Evolutionary conservation across 805 yeast species (phyloP).

Genomic region (Metschnikowia dekortorum): DNA sequence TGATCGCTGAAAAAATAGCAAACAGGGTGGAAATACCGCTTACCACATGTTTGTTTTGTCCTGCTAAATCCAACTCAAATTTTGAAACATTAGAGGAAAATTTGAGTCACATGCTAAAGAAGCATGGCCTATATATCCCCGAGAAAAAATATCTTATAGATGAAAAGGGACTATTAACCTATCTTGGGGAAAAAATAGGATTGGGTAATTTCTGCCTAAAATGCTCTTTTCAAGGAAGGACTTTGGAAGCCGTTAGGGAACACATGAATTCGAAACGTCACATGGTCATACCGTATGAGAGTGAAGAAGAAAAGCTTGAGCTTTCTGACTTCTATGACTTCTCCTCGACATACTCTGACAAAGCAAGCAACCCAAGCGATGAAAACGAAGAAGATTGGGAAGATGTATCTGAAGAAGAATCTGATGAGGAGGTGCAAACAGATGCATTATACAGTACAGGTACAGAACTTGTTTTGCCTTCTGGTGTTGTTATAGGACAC

Average conservation of each 20-base stretch:
- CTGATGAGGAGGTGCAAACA: slow-evolving; percentile 24
- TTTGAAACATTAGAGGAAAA: slow-evolving; percentile 40
- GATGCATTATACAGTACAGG: slow-evolving; percentile 34
- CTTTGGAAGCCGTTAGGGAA: slow-evolving; percentile 80
- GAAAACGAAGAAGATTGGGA: slow-evolving; percentile 33
- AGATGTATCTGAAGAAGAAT: slow-evolving; percentile 30
- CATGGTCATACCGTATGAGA: slow-evolving; percentile 83
- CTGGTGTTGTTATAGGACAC: slow-evolving; percentile 42
- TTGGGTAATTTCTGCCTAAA: slow-evolving; percentile 79
- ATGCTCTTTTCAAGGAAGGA: slow-evolving; percentile 81
- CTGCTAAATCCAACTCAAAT: slow-evolving; percentile 27
- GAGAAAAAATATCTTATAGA: slow-evolving; percentile 68
- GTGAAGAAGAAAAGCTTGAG: slow-evolving; percentile 69
- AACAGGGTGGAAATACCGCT: slow-evolving; percentile 46
- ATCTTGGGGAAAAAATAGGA: slow-evolving; percentile 76
- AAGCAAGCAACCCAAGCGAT: slow-evolving; percentile 1
- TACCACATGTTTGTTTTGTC: slow-evolving; percentile 50
- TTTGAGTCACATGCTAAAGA: slow-evolving; percentile 68
- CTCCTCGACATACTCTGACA: slow-evolving; percentile 51
- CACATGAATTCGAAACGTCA: slow-evolving; percentile 86
- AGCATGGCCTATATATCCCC: slow-evolving; percentile 86
- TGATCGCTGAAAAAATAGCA: slow-evolving; percentile 42
- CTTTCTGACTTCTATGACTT: slow-evolving; percentile 84
- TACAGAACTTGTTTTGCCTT: slow-evolving; percentile 36
- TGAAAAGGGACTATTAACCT: slow-evolving; percentile 64